A percentile compares a stretch with the other conserved stretches of the same genome.
phyloP scores from a whole-genome alignment of 352 stramenopile species.

The Globisporangium cederbergense region DNA sequence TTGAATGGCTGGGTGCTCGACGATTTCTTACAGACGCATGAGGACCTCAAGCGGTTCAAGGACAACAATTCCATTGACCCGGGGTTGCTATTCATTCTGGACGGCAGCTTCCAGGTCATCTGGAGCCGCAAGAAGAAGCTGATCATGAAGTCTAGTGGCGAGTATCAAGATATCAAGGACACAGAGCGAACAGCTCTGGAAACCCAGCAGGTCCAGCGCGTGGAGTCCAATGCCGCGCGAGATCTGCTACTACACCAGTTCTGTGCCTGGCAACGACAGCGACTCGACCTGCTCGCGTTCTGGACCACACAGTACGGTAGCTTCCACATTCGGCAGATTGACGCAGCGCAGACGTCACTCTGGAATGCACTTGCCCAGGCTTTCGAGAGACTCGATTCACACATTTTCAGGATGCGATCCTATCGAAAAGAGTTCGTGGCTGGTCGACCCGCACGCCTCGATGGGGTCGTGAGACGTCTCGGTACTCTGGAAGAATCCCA shows the following conservation, averaged over 20 bases:
- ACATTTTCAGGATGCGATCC: constrained; percentile 13
- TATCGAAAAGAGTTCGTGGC: constrained; percentile 31
- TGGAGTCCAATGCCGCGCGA: constrained; percentile 10
- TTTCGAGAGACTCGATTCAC: constrained; percentile 23
- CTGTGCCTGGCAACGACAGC: constrained; percentile 36
- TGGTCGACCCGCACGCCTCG: constrained; percentile 14
- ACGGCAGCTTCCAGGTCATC: constrained; percentile 28
- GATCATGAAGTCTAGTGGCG: neutral
- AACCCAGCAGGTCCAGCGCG: neutral
- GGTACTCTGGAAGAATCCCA: constrained; percentile 22
- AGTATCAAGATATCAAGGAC: neutral
- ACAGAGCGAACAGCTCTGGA: neutral
- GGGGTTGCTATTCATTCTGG: constrained; percentile 47
- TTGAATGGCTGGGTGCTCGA: constrained; percentile 60
- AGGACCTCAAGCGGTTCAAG: constrained; percentile 29
- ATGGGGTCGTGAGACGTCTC: constrained; percentile 32
- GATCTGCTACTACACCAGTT: constrained; percentile 28
- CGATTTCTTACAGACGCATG: constrained; percentile 33
- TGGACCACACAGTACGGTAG: constrained; percentile 47
- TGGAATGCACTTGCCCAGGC: constrained; percentile 40
- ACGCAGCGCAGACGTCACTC: constrained; percentile 32
- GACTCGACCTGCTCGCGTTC: constrained; percentile 40
- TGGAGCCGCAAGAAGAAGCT: constrained; percentile 22
- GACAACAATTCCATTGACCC: constrained; percentile 27
- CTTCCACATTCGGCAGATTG: constrained; percentile 46